These are phyloP conservation scores for Camellia lanceoleosa DNA, from an alignment of 148 eudicot species.

Conservation along the genomic window DNA sequence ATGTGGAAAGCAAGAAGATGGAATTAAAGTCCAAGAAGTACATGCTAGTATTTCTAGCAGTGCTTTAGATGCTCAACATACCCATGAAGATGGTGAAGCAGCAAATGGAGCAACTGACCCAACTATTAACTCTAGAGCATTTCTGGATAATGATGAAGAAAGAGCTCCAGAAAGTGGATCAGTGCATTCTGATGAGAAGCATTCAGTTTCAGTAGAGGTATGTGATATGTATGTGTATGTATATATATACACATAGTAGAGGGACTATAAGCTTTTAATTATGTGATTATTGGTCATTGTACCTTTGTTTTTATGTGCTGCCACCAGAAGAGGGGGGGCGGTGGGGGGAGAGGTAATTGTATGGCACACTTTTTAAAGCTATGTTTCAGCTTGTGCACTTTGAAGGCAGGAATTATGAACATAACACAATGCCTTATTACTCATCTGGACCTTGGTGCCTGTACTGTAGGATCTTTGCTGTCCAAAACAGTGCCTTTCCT, in stretches of 20 bases:
- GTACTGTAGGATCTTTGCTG: too few relatives aligned
- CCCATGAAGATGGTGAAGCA: conserved; percentile 17
- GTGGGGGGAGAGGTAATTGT: too few relatives aligned
- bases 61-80: conserved; percentile 15
- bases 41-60: conserved; percentile 1
- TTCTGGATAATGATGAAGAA: conserved; percentile 19
- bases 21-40: conserved; percentile 15
- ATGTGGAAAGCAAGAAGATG: conserved; percentile 10
- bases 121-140: conserved; percentile 8
- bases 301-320: not conserved
- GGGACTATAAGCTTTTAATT: not conserved
- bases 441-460: too few relatives aligned
- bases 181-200: conserved; percentile 26
- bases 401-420: too few relatives aligned
- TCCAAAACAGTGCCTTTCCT: too few relatives aligned
- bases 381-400: too few relatives aligned
- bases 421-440: too few relatives aligned
- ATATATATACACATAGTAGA: not conserved
- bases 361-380: too few relatives aligned
- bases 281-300: not conserved
- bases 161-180: conserved; percentile 18
- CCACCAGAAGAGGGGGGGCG: too few relatives aligned
- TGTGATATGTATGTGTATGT: not conserved
- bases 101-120: conserved; percentile 13
- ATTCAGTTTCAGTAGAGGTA: conserved; percentile 39